phyloP scores from a whole-genome alignment of 2,329 filamentous ascomycete genomes.

The Alternaria conjuncta region DNA sequence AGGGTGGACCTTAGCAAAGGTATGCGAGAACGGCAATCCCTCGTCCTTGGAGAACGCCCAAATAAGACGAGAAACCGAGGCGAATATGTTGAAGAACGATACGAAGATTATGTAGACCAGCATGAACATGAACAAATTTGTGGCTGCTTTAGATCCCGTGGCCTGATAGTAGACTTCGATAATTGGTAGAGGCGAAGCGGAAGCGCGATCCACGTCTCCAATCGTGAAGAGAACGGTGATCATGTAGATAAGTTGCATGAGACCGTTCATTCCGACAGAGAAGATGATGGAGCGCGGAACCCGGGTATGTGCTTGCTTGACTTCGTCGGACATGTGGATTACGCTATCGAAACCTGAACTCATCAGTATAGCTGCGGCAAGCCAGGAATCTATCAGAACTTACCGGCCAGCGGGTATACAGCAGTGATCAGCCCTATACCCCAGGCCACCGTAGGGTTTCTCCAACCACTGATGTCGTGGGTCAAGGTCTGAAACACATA shows the following conservation, averaged over 20 bases:
- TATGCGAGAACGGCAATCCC: slow-evolving; percentile 48
- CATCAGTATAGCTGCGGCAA: neutral
- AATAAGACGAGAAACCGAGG: slow-evolving; percentile 55
- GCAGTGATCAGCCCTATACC: slow-evolving; percentile 48
- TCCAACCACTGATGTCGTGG: slow-evolving; percentile 52
- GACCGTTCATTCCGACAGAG: slow-evolving; percentile 52
- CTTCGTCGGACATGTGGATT: slow-evolving; percentile 49
- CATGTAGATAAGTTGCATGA: slow-evolving; percentile 52
- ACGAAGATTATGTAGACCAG: slow-evolving; percentile 43
- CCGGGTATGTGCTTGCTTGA: slow-evolving; percentile 25
- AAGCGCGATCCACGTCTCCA: slow-evolving; percentile 50
- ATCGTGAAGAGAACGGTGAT: slow-evolving; percentile 54
- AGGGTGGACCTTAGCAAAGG: slow-evolving; percentile 34
- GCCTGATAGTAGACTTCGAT: slow-evolving; percentile 56
- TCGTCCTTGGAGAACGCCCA: slow-evolving; percentile 59
- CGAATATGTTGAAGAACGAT: slow-evolving; percentile 50
- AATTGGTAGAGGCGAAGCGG: slow-evolving; percentile 44
- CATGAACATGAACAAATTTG: slow-evolving; percentile 48
- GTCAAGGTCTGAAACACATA: slow-evolving; percentile 55
- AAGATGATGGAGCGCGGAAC: slow-evolving; percentile 50
- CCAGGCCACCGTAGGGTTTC: slow-evolving; percentile 51
- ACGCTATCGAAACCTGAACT: slow-evolving; percentile 54
- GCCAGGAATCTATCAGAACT: neutral
- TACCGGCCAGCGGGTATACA: slow-evolving; percentile 21
- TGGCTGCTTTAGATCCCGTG: slow-evolving; percentile 42